Evolutionary conservation across 2,329 filamentous ascomycete genomes (phyloP).

Genomic region (Microsporum audouinii): DNA sequence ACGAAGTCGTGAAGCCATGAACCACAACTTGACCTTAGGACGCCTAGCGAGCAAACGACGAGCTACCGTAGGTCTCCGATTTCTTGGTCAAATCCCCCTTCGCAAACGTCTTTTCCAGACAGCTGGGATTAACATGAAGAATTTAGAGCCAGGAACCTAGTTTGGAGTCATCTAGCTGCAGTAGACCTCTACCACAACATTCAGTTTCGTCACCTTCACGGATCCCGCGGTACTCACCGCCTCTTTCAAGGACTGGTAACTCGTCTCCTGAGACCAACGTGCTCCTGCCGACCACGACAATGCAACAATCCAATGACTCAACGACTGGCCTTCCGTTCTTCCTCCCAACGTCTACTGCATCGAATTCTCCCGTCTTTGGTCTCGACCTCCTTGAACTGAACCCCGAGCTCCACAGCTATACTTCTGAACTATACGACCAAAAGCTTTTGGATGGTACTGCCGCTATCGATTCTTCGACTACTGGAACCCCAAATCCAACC

Average conservation of each 20-base stretch:
- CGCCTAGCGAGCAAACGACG: conserved; percentile 33
- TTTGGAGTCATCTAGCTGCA: neutral
- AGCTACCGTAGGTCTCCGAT: conserved; percentile 37
- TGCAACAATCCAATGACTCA: neutral
- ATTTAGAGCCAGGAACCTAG: conserved; percentile 11
- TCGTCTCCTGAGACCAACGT: neutral
- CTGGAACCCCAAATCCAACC: conserved; percentile 5
- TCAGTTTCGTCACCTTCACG: conserved; percentile 6
- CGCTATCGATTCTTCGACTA: neutral
- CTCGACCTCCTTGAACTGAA: neutral
- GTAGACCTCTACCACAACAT: conserved; percentile 5
- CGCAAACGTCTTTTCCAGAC: conserved; percentile 9
- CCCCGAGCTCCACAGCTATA: neutral
- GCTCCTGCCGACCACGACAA: conserved; percentile 1
- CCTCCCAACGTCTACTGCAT: neutral
- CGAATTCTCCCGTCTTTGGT: neutral
- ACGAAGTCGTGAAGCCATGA: conserved; percentile 30
- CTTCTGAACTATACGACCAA: conserved; percentile 8
- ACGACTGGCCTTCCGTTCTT: neutral
- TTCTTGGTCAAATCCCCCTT: conserved; percentile 24
- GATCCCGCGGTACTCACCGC: neutral
- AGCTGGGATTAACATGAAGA: conserved; percentile 11
- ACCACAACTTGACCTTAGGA: conserved; percentile 30
- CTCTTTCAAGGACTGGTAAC: neutral
- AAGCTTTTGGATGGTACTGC: conserved; percentile 18